Base-by-base conservation (phyloP, 2,329 filamentous ascomycete species). In the Talaromyces sp. region DNA sequence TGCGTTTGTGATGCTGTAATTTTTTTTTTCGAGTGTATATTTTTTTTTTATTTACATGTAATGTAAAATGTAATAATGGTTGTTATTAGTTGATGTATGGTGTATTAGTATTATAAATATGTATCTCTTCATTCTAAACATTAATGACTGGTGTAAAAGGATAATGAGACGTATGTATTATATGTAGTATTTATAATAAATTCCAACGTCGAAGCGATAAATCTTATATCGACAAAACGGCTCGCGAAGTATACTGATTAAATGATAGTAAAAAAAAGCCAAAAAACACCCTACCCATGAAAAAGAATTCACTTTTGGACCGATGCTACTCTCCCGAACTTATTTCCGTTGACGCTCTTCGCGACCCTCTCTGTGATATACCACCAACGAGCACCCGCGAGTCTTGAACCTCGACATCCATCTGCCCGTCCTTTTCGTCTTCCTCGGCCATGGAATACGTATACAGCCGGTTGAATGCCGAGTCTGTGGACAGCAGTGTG, bases 401-500 rank as follows among this genome's bases (percentile, higher is more conserved):
- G 12, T 59, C 56, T 6, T 57, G 51, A 14, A 63, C 57, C 16
- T 61, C 62, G n/a, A 63, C 57, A 52, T 56, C 55, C 51, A 63
- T 58, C 16, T 57, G 54, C 7, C 56, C 59, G n/a, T 62, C 52
- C n/a, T 61, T 59, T 10, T 61, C 62, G 2, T 63, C 50, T 8
- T 63, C 62, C 10, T 63, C 61, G 4, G 57, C 55, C 57, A 61
- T 57, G 30, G 63, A 70, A 58, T 33, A 65, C 51, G 65, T 71
- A 34, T 75, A 79, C 47, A 75, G 64, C 60, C 68, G 70, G 63
- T 69, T 72, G 56, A 78, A 78, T 34, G 72, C 68, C 28, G 76
- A 77, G 61, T 73, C 68, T 14, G 68, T 69, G 0, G 66, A 65
- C 3, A 79, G 82, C 18, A 75, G 64, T 4, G 65, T 65, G 62